Conservation (phyloP, 352 stramenopile genomes). For the Phytophthora cryptogea region DNA sequence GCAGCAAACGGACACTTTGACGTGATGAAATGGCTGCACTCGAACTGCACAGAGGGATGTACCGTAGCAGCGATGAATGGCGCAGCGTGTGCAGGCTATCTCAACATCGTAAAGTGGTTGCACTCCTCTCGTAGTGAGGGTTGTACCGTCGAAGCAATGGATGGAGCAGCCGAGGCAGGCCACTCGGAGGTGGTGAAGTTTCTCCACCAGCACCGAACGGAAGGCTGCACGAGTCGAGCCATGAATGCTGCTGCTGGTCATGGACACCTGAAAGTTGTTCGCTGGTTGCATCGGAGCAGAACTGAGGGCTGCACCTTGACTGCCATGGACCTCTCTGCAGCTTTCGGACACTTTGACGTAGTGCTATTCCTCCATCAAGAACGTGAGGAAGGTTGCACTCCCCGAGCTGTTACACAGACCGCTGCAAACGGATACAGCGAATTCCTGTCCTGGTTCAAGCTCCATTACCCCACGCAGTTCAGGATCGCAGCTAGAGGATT, state of each 20-base stretch:
- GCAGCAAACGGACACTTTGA: conserved; percentile 31
- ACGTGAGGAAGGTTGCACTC: conserved; percentile 28
- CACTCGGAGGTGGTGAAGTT: conserved; percentile 8
- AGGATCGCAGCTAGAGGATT: too few species aligned
- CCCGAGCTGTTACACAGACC: too few species aligned
- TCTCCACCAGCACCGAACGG: too few species aligned
- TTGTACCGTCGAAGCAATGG: conserved; percentile 40
- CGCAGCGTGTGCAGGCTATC: conserved; percentile 32
- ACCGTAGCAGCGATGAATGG: conserved; percentile 43
- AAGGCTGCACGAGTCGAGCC: too few species aligned
- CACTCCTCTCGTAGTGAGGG: conserved; percentile 35
- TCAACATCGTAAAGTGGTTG: conserved; percentile 38
- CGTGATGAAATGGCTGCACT: conserved; percentile 40
- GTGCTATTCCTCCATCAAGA: conserved; percentile 43
- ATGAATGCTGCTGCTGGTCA: too few species aligned
- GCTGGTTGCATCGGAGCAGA: too few species aligned
- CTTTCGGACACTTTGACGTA: conserved; percentile 28
- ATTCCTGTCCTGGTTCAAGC: too few species aligned
- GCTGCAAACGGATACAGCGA: too few species aligned
- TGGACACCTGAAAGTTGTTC: too few species aligned
- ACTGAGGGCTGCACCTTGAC: too few species aligned
- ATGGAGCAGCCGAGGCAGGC: conserved; percentile 32
- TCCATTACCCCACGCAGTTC: too few species aligned
- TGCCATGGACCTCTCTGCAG: too few species aligned
- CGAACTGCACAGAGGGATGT: conserved; percentile 36